Percentiles rank a stretch among this genome's conserved stretches.
phyloP scores from a whole-genome alignment of 305 asterid genomes.

The Fraxinus dipetala region DNA sequence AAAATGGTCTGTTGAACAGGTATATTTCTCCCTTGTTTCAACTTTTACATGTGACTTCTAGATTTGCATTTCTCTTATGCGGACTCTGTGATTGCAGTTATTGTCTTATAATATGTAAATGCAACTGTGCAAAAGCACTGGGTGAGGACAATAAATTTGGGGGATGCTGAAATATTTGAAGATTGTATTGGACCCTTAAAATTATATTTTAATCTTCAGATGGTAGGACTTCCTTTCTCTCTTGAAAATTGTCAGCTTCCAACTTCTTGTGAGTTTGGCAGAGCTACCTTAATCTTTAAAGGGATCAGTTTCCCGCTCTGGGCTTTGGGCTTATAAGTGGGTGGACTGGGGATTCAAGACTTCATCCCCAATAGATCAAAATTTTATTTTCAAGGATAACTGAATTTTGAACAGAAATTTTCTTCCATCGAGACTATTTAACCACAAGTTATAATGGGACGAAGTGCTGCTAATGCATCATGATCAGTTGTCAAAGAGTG shows the following conservation, averaged over 20 bases:
- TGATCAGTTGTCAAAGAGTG: neutral
- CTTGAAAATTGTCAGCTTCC: neutral
- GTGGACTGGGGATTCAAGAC: neutral
- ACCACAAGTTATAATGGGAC: neutral
- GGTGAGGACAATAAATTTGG: neutral
- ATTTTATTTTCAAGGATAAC: neutral
- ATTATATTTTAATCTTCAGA: neutral
- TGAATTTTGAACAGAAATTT: neutral
- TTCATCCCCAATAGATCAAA: neutral
- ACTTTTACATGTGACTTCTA: neutral
- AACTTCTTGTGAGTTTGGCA: neutral
- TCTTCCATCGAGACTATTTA: neutral
- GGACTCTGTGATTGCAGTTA: neutral
- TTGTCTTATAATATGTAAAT: neutral
- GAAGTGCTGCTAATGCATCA: neutral
- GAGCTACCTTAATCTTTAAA: neutral
- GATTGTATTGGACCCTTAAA: neutral
- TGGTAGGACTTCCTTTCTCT: neutral
- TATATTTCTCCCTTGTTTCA: conserved; percentile 15
- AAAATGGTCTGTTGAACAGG: conserved; percentile 83
- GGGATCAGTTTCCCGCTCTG: neutral
- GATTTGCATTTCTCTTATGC: neutral
- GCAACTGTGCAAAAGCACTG: neutral
- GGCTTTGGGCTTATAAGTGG: neutral
- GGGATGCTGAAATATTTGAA: neutral